phyloP scores from a whole-genome alignment of 768 basidiomycete genomes.

The Pleurotus sapidus region DNA sequence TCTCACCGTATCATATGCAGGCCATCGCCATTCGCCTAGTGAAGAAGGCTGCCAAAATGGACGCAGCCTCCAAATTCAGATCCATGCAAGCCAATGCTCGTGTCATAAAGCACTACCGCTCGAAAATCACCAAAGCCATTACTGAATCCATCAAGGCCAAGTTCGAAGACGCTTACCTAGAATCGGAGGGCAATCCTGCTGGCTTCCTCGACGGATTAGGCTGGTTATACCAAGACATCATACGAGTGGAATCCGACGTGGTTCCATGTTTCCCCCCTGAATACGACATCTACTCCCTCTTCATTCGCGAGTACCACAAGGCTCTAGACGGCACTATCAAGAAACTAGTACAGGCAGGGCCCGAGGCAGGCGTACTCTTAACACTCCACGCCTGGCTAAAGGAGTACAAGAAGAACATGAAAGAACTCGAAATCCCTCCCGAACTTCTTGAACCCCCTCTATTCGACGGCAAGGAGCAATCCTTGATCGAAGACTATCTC shows the following conservation, averaged over 20 bases:
- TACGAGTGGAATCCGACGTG: constrained; percentile 88
- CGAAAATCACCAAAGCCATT: constrained; percentile 82
- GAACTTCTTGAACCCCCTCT: constrained; percentile 86
- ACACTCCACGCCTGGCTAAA: constrained; percentile 92
- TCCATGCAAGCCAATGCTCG: constrained; percentile 93
- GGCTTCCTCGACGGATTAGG: constrained; percentile 74
- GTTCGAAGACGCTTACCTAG: constrained; percentile 66
- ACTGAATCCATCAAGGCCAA: constrained; percentile 68
- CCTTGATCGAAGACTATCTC: constrained; percentile 93
- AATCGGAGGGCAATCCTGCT: constrained; percentile 60
- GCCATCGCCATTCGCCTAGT: constrained; percentile 92
- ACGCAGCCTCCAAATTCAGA: constrained; percentile 90
- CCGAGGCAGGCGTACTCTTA: constrained; percentile 87
- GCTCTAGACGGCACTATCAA: constrained; percentile 73
- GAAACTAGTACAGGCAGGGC: constrained; percentile 64
- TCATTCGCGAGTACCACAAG: constrained; percentile 88
- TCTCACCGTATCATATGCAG: constrained; percentile 32
- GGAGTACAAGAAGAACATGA: constrained; percentile 94
- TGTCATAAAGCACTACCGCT: constrained; percentile 92
- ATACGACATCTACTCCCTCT: constrained; percentile 85
- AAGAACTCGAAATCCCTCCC: constrained; percentile 80
- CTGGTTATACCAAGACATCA: constrained; percentile 95
- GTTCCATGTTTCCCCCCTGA: constrained; percentile 89
- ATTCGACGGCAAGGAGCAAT: constrained; percentile 93
- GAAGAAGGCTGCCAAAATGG: constrained; percentile 89